phyloP scores from a whole-genome alignment of 202 grass and related monocot genomes.

The Setaria viridis region DNA sequence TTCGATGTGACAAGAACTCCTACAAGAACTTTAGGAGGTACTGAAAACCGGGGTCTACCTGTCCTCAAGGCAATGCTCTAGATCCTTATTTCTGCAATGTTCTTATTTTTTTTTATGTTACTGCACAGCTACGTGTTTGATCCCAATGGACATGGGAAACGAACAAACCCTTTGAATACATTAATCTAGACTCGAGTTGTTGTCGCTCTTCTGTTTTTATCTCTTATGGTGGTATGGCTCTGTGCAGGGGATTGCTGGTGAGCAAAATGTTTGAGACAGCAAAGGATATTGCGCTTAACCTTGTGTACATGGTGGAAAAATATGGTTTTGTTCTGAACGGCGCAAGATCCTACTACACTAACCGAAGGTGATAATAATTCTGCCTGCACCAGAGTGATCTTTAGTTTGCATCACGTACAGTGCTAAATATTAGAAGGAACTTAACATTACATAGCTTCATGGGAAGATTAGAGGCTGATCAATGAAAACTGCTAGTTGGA shows the following conservation, averaged over 20 bases:
- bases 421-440: background rate
- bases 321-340: slow-evolving; percentile 89
- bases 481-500: background rate
- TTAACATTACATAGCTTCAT: background rate
- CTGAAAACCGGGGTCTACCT: too few species aligned
- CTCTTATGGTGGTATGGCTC: slow-evolving; percentile 7
- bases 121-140: background rate
- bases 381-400: background rate
- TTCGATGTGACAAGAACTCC: too few species aligned
- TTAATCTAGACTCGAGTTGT: background rate
- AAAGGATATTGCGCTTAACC: slow-evolving; percentile 72
- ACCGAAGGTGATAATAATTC: slow-evolving; percentile 70
- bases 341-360: slow-evolving; percentile 88
- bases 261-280: slow-evolving; percentile 97
- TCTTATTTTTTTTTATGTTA: background rate
- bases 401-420: slow-evolving; percentile 1
- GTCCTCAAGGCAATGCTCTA: too few species aligned
- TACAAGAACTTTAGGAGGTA: too few species aligned
- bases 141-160: background rate
- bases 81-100: background rate
- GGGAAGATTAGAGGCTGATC: background rate
- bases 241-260: slow-evolving; percentile 79
- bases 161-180: background rate
- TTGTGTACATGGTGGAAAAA: slow-evolving; percentile 73
- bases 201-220: background rate